Base-by-base conservation (phyloP, 495 filamentous ascomycete species). In the Penicillium canescens region DNA sequence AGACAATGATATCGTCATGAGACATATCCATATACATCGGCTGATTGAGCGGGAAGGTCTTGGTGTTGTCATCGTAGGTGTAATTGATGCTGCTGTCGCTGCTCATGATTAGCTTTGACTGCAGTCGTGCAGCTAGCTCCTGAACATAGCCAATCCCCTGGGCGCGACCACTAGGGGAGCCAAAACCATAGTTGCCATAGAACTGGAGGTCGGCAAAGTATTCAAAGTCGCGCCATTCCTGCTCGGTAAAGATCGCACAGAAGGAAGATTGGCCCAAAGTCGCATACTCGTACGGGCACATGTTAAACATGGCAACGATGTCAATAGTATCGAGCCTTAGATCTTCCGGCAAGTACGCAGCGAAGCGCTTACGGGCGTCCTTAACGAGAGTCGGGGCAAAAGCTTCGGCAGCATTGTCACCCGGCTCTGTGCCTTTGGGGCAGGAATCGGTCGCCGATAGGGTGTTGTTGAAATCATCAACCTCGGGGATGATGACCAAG, bases 61-160 rank as follows among this genome's bases (percentile, higher is more conserved):
- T 56, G 0, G 60, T 65, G 50, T 72, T 75, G 55, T 74, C 68
- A 55, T 80, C 77, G 44, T 79, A 74, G 4, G 81, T 83, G 41
- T 77, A 67, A 60, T 87, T 87, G 72, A 85, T 78, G 59, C 83
- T 80, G n/a, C 75, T 80, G 7, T 77, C 73, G 1, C 78, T 78
- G 43, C 71, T 76, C 35, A 79, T 67, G 40, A 71, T 66, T 6
- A 81, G 70, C 52, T 83, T 80, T 55, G 79, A 71, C 45, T 78
- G 55, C 21, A 87, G 70, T n/a, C 84, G 76, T 1, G 83, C 85
- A 3, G 83, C 66, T 20, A 85, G 69, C 67, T 88, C 85, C 44
- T 83, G 71, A 10, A 86, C 79, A 52, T 83, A 88, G 18, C 83
- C 84, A 45, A 86, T 80, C 3, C 83, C 85, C 20, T 85, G 76